Conservation (phyloP, 2,329 filamentous ascomycete genomes). For the Colletotrichum tanaceti region DNA sequence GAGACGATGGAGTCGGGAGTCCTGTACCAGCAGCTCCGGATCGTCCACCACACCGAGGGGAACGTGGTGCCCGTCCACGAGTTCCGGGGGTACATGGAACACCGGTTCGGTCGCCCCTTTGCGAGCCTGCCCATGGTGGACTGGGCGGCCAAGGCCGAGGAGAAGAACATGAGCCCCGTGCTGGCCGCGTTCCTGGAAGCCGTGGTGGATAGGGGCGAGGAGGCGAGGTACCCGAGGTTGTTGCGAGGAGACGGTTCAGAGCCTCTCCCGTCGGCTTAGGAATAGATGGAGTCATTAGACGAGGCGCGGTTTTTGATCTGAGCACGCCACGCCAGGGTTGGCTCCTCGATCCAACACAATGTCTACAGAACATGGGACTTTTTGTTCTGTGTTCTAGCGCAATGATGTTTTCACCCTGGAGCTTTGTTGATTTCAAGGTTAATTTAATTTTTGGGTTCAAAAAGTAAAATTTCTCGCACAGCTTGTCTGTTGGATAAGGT, state of each 20-base stretch:
- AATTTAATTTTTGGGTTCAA: too few species aligned
- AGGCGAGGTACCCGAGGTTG: slow-evolving; percentile 17
- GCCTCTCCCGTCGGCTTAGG: too few species aligned
- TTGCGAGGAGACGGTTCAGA: not conserved
- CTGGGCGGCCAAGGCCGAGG: slow-evolving; percentile 16
- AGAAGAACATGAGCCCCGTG: slow-evolving; percentile 19
- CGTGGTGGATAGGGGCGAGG: slow-evolving; percentile 2
- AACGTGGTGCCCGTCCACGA: slow-evolving; percentile 24
- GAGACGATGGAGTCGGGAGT: not conserved
- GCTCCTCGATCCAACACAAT: too few species aligned
- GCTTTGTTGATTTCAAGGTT: too few species aligned
- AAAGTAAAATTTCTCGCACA: too few species aligned
- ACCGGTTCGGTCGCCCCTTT: slow-evolving; percentile 3
- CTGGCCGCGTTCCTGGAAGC: slow-evolving; percentile 25
- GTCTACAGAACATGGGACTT: too few species aligned
- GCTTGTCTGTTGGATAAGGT: too few species aligned
- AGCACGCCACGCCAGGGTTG: too few species aligned
- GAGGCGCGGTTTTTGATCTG: too few species aligned
- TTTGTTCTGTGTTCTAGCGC: too few species aligned
- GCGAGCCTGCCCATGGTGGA: slow-evolving; percentile 3
- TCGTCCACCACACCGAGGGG: slow-evolving; percentile 21
- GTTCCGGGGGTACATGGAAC: slow-evolving; percentile 15
- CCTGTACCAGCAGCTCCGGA: not conserved
- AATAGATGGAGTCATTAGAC: too few species aligned
- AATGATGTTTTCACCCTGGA: too few species aligned